These are phyloP conservation scores for Tetracladium setigerum DNA, from an alignment of 495 filamentous ascomycete species.

Conservation along the genomic window DNA sequence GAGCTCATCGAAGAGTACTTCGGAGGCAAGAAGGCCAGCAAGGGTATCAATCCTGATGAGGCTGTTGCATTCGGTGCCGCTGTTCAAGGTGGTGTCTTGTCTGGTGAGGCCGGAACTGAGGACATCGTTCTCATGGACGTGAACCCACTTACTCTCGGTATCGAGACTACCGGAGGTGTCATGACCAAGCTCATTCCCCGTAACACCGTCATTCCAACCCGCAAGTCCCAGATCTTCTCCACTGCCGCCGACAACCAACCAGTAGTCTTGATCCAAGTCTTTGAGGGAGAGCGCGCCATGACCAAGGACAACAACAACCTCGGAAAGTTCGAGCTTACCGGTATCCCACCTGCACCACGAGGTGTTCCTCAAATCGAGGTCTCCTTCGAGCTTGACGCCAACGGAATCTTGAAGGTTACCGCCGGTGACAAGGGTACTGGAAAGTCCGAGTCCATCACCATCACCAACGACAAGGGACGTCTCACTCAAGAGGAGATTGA, in stretches of 20 bases:
- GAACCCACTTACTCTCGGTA: slow-evolving; percentile 96
- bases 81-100: slow-evolving; percentile 93
- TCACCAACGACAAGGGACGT: slow-evolving; percentile 98
- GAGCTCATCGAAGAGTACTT: slow-evolving; percentile 94
- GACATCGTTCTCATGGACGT: slow-evolving; percentile 93
- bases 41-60: slow-evolving; percentile 98
- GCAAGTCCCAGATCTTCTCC: slow-evolving; percentile 97
- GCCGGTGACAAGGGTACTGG: slow-evolving; percentile 95
- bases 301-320: slow-evolving; percentile 89
- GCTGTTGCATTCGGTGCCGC: slow-evolving; percentile 96
- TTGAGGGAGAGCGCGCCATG: slow-evolving; percentile 91
- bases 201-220: slow-evolving; percentile 91
- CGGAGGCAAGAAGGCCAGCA: slow-evolving; percentile 86
- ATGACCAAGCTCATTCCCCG: slow-evolving; percentile 97
- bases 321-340: slow-evolving; percentile 95
- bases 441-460: slow-evolving; percentile 92
- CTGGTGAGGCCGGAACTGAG: slow-evolving; percentile 71
- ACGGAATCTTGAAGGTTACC: slow-evolving; percentile 93
- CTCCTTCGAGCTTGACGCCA: slow-evolving; percentile 94
- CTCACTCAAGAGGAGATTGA: slow-evolving; percentile 95
- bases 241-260: slow-evolving; percentile 98
- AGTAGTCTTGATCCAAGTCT: slow-evolving; percentile 95
- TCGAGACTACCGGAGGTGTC: slow-evolving; percentile 95
- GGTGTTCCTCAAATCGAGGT: slow-evolving; percentile 98
- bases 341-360: slow-evolving; percentile 89